A percentile compares a stretch with the other conserved stretches of the same genome.
Evolutionary conservation across 352 stramenopile genomes (phyloP).

Genomic region (Globisporangium apiculatum): DNA sequence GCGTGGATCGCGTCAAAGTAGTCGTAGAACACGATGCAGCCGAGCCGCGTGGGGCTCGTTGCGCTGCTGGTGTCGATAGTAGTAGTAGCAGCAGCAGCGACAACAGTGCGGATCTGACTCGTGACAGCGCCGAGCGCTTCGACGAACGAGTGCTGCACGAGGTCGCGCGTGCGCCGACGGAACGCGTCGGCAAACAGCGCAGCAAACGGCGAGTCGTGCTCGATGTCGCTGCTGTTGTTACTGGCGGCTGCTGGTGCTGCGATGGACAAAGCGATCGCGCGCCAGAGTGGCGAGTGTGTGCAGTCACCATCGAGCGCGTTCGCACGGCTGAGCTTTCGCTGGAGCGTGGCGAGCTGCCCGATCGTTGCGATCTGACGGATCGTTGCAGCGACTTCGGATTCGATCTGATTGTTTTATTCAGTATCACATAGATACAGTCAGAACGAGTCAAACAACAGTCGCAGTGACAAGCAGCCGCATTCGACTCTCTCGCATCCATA

Average conservation of each 20-base stretch:
- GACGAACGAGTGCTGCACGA: conserved; percentile 72
- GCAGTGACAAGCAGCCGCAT: background rate
- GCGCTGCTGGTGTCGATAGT: conserved; percentile 13
- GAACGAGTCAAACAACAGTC: background rate
- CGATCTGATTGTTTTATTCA: conserved; percentile 23
- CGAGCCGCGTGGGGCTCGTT: conserved; percentile 18
- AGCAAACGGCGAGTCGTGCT: conserved; percentile 43
- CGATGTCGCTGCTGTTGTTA: background rate
- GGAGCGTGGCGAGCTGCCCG: conserved; percentile 41
- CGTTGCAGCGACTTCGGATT: conserved; percentile 26
- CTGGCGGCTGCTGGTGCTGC: background rate
- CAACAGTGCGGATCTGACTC: conserved; percentile 35
- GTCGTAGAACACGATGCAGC: conserved; percentile 63
- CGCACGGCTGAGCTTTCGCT: conserved; percentile 41
- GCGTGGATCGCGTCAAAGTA: conserved; percentile 71
- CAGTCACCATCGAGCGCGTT: conserved; percentile 30
- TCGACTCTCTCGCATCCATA: background rate
- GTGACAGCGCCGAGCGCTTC: conserved; percentile 71
- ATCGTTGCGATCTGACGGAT: conserved; percentile 59
- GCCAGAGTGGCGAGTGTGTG: conserved; percentile 32
- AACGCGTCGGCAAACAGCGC: conserved; percentile 59
- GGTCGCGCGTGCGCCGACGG: conserved; percentile 48
- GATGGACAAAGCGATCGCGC: conserved; percentile 1
- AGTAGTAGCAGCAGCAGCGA: conserved; percentile 20
- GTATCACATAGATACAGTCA: background rate